Evolutionary conservation across 345 rosid genomes (phyloP).

Genomic region (Linum trigynum): DNA sequence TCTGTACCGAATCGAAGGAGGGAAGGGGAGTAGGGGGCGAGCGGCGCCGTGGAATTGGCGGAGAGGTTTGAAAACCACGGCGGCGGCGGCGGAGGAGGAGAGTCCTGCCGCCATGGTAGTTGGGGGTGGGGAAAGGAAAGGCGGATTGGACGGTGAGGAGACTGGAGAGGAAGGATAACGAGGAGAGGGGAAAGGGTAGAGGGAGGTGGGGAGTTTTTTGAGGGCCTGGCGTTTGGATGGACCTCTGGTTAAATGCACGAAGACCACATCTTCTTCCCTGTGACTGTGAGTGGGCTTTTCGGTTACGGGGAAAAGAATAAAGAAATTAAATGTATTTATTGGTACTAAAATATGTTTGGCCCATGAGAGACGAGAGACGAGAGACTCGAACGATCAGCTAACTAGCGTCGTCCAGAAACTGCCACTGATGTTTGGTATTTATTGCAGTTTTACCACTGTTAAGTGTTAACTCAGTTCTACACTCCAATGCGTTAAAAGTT

Average conservation of each 20-base stretch:
- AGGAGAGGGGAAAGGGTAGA: not conserved
- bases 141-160: not conserved
- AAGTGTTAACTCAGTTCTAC: not conserved
- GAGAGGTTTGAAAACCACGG: conserved; percentile 37
- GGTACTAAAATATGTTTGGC: not conserved
- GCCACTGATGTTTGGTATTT: not conserved
- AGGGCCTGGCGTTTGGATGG: not conserved
- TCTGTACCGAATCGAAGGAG: conserved; percentile 18
- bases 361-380: not conserved
- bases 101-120: conserved; percentile 63
- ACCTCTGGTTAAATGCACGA: conserved; percentile 23
- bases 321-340: not conserved
- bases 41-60: conserved; percentile 17
- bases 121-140: not conserved
- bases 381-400: not conserved
- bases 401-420: no score
- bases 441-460: conserved; percentile 3
- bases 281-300: not conserved
- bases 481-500: not conserved
- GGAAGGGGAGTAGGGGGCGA: conserved; percentile 15
- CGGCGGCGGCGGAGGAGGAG: conserved; percentile 26
- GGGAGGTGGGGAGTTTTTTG: conserved; percentile 7
- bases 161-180: not conserved
- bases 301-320: not conserved
- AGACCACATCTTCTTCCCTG: conserved; percentile 37